Evolutionary conservation across 202 grass and related monocot species (phyloP), one percentile per base, ranked within the genome.

Genomic region (Zizania palustris): DNA sequence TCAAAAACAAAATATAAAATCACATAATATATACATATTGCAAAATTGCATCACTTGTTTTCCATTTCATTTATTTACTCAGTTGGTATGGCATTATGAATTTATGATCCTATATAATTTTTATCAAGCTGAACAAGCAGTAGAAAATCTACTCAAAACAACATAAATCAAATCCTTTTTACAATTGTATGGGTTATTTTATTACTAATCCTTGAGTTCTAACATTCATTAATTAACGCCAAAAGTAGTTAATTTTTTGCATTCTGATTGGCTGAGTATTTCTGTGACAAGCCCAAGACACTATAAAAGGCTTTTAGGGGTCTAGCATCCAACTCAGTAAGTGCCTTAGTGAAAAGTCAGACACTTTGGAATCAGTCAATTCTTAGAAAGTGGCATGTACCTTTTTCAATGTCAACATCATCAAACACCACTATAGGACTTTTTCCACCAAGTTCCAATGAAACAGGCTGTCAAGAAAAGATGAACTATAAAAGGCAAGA

Each of bases 391-490:
- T 58, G 9, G 56, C 5, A 79, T 44, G 71, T 62, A 95, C 96
- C 96, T 95, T 92, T 95, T 15, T 99, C 96, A 60, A 98, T 78
- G 73, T 95, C 91, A 2, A 95, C 95, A 70, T 98, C 95, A 85
- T 98, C 95, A 88, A 95, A 98, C 74, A 98, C 87, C 70, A 99
- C 89, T 36, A 99, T 90, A 63, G 96, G 96, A 87, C 96, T 95
- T 92, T 99, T 99, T n/a, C 96, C 96, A 69, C 96, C 96, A 88
- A 99, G 96, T 80, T 99, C 96, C 85, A 99, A 60, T 60, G 96
- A 83, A 87, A 99, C 83, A 87, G 96, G 91, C 96, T 99, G 92
- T 41, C 39, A 85, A 70, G 50, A 83, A 82, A 73, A 80, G 19
- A 84, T 28, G 66, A 37, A 79, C 65, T 41, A n/a, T 9, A 68